A percentile compares a stretch with the other conserved stretches of the same genome.
phyloP scores from a whole-genome alignment of 345 rosid genomes.

The Mercurialis annua region DNA sequence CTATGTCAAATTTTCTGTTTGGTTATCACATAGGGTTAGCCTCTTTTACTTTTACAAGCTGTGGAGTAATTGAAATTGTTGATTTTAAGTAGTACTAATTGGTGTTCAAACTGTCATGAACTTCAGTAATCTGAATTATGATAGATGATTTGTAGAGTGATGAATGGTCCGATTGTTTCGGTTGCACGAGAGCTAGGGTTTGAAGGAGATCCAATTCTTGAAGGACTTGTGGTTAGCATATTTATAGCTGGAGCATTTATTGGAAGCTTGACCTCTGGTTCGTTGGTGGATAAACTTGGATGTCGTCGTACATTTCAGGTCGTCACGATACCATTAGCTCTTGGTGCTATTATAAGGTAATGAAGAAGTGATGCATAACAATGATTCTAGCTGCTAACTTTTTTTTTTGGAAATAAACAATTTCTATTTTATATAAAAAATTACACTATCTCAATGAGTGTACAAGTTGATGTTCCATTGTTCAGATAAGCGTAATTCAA shows the following conservation, averaged over 20 bases:
- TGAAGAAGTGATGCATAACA: too few relatives aligned
- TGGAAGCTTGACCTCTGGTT: constrained; percentile 63
- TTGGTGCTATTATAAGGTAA: constrained; percentile 70
- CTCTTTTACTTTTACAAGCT: neutral
- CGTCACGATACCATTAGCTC: constrained; percentile 49
- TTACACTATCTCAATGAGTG: neutral
- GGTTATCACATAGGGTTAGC: constrained; percentile 79
- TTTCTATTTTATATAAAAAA: neutral
- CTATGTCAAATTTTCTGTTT: constrained; percentile 73
- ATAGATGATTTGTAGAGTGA: constrained; percentile 44
- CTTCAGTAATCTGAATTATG: neutral
- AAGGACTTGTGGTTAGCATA: constrained; percentile 81
- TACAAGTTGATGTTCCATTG: neutral
- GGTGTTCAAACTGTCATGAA: neutral
- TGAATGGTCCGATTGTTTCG: constrained; percentile 80
- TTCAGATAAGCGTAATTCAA: neutral
- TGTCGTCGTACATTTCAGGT: constrained; percentile 67
- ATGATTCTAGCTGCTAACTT: too few relatives aligned
- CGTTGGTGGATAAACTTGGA: constrained; percentile 60
- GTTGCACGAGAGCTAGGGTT: constrained; percentile 71
- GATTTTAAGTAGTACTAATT: neutral
- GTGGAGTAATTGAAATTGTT: neutral
- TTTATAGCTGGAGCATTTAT: constrained; percentile 76
- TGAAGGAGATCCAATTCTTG: constrained; percentile 61
- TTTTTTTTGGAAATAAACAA: neutral